These are phyloP conservation scores for Moesziomyces sp. DNA, from an alignment of 1,284 basidiomycete species.

Conservation along the genomic window DNA sequence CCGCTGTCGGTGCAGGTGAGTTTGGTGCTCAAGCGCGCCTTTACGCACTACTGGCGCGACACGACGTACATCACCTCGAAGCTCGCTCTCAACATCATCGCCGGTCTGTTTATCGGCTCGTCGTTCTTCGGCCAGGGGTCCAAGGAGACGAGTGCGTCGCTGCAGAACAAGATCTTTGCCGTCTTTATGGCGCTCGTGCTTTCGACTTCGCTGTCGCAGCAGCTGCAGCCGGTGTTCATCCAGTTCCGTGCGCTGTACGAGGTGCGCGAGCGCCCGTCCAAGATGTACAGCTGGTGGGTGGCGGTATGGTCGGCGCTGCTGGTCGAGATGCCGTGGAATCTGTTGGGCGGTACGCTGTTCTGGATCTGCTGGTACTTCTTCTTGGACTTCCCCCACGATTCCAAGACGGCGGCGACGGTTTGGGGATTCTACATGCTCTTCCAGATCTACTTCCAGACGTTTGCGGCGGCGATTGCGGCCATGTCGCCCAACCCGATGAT, in stretches of 20 bases:
- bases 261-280: slow-evolving; percentile 78
- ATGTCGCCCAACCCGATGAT: slow-evolving; percentile 77
- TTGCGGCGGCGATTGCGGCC: slow-evolving; percentile 76
- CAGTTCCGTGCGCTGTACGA: slow-evolving; percentile 75
- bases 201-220: slow-evolving; percentile 61
- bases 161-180: slow-evolving; percentile 81
- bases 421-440: slow-evolving; percentile 58
- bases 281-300: slow-evolving; percentile 85
- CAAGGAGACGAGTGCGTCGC: slow-evolving; percentile 34
- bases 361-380: slow-evolving; percentile 61
- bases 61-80: slow-evolving; percentile 57
- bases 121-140: slow-evolving; percentile 59
- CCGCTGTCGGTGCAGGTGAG: slow-evolving; percentile 54
- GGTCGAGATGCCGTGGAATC: slow-evolving; percentile 67
- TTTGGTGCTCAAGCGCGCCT: slow-evolving; percentile 50
- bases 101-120: slow-evolving; percentile 74
- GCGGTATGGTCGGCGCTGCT: slow-evolving; percentile 70
- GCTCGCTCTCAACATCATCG: slow-evolving; percentile 71
- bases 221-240: slow-evolving; percentile 70
- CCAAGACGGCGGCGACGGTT: slow-evolving; percentile 43
- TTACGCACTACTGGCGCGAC: slow-evolving; percentile 65
- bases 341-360: slow-evolving; percentile 59
- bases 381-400: slow-evolving; percentile 38
- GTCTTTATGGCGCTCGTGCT: slow-evolving; percentile 68
- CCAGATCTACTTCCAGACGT: slow-evolving; percentile 72